These are phyloP conservation scores for Xylaria cubensis DNA, from an alignment of 495 filamentous ascomycete genomes.

Conservation along the genomic window DNA sequence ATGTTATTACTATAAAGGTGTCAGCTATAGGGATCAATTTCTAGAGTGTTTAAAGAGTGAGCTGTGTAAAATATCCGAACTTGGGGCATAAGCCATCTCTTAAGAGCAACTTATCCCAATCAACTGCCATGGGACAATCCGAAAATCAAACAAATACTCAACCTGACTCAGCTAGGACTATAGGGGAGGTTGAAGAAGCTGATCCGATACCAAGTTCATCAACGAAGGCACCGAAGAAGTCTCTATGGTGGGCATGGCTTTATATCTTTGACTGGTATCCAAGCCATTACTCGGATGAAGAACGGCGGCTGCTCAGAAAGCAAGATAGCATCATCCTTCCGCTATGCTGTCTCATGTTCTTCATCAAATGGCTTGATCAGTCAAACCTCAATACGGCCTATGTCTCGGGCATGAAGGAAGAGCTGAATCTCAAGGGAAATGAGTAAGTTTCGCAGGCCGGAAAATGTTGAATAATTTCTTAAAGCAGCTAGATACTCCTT, in stretches of 20 bases:
- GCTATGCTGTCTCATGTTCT: not conserved
- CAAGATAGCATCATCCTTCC: not conserved
- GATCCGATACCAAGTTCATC: not conserved
- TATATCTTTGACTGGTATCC: not conserved
- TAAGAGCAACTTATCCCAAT: not conserved
- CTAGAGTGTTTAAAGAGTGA: not conserved
- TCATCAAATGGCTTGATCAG: slow-evolving; percentile 3
- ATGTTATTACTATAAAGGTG: not conserved
- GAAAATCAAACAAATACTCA: not conserved
- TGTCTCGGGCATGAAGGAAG: slow-evolving; percentile 1
- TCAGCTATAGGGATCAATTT: not conserved
- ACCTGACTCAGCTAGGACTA: not conserved
- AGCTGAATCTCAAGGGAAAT: not conserved
- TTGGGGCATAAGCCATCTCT: not conserved
- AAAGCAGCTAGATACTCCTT: not conserved
- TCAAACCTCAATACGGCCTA: not conserved
- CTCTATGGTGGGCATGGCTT: slow-evolving; percentile 3
- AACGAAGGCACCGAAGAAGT: not conserved
- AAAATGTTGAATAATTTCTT: not conserved
- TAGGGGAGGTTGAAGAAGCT: not conserved
- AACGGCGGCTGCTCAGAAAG: not conserved
- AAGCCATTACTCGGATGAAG: not conserved
- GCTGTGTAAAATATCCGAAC: not conserved
- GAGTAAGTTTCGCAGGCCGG: not conserved
- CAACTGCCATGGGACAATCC: not conserved